Evolutionary conservation across 768 basidiomycete genomes (phyloP).

Genomic region (Mrakia gelida): DNA sequence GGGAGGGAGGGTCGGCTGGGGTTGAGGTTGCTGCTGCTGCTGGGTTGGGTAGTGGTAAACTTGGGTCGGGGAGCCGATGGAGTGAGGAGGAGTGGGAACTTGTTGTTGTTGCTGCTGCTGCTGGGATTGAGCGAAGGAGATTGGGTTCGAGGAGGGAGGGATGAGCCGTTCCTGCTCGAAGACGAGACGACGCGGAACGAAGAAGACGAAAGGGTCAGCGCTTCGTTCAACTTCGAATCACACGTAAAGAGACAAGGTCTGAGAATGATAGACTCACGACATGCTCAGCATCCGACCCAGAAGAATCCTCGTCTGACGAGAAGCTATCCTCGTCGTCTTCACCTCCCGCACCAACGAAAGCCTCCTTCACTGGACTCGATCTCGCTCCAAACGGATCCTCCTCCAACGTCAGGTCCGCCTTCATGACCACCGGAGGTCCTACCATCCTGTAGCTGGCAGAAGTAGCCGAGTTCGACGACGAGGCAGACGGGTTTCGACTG

Average conservation of each 20-base stretch:
- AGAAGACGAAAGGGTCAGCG: no score
- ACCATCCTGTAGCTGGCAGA: neutral
- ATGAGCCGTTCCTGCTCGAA: neutral
- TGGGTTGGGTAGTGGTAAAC: neutral
- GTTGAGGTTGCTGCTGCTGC: neutral
- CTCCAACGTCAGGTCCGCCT: constrained; percentile 20
- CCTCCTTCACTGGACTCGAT: neutral
- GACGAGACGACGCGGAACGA: no score
- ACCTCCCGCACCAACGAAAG: neutral
- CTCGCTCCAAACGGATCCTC: constrained; percentile 6
- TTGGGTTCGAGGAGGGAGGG: neutral
- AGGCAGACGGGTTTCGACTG: neutral
- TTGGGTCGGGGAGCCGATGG: neutral
- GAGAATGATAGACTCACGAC: neutral
- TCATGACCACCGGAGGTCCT: neutral
- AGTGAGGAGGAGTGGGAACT: neutral
- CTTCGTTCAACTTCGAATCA: neutral
- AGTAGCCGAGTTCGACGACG: neutral
- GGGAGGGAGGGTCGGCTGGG: neutral
- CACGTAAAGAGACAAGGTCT: no score
- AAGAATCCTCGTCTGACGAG: neutral
- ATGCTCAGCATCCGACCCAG: neutral
- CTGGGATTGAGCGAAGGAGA: neutral
- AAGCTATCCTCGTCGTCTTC: neutral
- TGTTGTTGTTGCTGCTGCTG: neutral